These are phyloP conservation scores for Thalassiosira mediterranea DNA, from an alignment of 352 stramenopile genomes.

Conservation along the genomic window DNA sequence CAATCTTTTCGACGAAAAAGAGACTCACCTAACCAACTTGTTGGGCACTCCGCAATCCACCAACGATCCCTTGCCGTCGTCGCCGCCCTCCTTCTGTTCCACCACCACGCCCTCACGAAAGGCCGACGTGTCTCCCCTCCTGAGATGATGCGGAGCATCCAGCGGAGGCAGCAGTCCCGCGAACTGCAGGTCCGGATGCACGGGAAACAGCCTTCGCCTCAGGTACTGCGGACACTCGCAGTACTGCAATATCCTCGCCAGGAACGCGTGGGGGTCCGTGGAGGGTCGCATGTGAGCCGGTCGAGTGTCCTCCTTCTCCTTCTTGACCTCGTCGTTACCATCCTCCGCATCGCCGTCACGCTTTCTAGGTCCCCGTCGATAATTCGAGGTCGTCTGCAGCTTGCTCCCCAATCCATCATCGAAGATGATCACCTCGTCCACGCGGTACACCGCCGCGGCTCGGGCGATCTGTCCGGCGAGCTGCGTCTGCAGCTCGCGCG, in stretches of 20 bases:
- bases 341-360: constrained; percentile 21
- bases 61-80: constrained; percentile 57
- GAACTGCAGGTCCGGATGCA: constrained; percentile 96
- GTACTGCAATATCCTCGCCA: constrained; percentile 94
- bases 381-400: constrained; percentile 59
- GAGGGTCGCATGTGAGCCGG: constrained; percentile 37
- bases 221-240: constrained; percentile 98
- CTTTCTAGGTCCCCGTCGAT: constrained; percentile 34
- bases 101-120: constrained; percentile 91
- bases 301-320: constrained; percentile 14
- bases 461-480: constrained; percentile 96
- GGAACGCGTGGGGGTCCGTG: constrained; percentile 83
- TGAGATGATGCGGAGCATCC: constrained; percentile 96
- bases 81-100: constrained; percentile 36
- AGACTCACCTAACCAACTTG: constrained; percentile 71
- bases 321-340: constrained; percentile 9
- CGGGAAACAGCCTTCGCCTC: constrained; percentile 94
- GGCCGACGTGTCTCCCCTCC: constrained; percentile 88
- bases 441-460: constrained; percentile 95
- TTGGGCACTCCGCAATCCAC: constrained; percentile 83
- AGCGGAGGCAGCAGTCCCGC: constrained; percentile 94
- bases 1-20: too few relatives aligned
- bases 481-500: constrained; percentile 95
- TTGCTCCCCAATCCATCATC: constrained; percentile 90
- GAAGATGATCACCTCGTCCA: constrained; percentile 98